phyloP scores from a whole-genome alignment of 306 rosid species.

The Prunus persica region DNA sequence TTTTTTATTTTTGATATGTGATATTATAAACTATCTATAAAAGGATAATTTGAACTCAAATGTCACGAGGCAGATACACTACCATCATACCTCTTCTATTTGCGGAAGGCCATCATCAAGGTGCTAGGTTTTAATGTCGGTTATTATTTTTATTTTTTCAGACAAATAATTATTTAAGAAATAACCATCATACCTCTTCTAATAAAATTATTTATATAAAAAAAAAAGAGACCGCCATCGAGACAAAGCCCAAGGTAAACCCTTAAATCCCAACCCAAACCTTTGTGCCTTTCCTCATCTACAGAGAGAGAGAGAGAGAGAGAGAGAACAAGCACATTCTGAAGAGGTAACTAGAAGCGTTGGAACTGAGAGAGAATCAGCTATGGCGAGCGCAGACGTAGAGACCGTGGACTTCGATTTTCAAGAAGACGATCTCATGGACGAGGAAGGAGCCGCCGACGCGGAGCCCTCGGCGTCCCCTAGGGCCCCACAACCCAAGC shows the following conservation, averaged over 20 bases:
- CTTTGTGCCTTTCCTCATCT: not conserved
- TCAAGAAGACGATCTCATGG: slow-evolving; percentile 98
- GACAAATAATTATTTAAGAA: too few species aligned
- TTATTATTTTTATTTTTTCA: too few species aligned
- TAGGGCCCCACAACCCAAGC: slow-evolving; percentile 73
- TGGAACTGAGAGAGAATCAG: slow-evolving; percentile 21
- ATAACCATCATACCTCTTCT: too few species aligned
- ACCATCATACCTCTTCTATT: too few species aligned
- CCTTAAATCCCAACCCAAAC: slow-evolving; percentile 8
- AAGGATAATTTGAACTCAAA: too few species aligned
- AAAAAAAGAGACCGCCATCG: not conserved
- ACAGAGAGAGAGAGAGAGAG: not conserved
- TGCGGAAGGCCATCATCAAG: too few species aligned
- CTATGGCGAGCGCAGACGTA: slow-evolving; percentile 72
- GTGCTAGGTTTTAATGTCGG: too few species aligned
- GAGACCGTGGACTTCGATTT: slow-evolving; percentile 98
- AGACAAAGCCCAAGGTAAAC: not conserved
- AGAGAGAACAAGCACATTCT: not conserved
- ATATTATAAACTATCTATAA: too few species aligned
- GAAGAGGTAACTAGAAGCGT: not conserved
- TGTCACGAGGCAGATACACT: too few species aligned
- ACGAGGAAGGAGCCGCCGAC: slow-evolving; percentile 84
- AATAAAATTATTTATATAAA: not conserved
- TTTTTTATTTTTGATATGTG: too few species aligned
- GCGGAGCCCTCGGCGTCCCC: slow-evolving; percentile 73